Conservation (phyloP, 1,284 basidiomycete species). For the Cryptococcus sp. region DNA sequence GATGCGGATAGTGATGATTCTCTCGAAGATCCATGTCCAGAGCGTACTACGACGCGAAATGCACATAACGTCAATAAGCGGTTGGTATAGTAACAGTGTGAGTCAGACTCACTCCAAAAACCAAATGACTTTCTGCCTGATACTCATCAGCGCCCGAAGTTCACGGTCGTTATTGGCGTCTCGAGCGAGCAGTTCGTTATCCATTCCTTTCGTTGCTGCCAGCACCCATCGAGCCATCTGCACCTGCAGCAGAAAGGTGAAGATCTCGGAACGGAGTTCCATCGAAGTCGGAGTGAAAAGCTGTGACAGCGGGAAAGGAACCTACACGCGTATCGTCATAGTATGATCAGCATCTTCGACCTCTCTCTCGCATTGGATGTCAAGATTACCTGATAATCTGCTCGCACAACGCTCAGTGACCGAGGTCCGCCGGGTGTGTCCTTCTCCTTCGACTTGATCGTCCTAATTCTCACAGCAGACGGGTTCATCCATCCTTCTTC, state of each 20-base stretch:
- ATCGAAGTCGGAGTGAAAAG: slow-evolving; percentile 67
- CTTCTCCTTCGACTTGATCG: slow-evolving; percentile 53
- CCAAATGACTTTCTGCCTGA: slow-evolving; percentile 75
- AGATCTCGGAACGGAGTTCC: slow-evolving; percentile 67
- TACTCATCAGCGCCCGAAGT: slow-evolving; percentile 68
- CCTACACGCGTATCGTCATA: slow-evolving; percentile 19
- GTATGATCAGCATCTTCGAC: neutral
- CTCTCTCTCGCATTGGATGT: too few species aligned
- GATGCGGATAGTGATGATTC: slow-evolving; percentile 57
- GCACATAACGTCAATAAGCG: neutral
- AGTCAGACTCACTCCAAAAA: slow-evolving; percentile 70
- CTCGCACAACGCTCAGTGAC: slow-evolving; percentile 10
- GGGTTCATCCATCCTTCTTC: slow-evolving; percentile 65
- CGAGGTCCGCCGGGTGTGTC: slow-evolving; percentile 37
- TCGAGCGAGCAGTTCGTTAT: slow-evolving; percentile 8
- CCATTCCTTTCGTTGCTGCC: slow-evolving; percentile 13
- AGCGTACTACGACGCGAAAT: slow-evolving; percentile 59
- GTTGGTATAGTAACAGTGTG: neutral
- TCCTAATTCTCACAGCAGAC: slow-evolving; percentile 71
- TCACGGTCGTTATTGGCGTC: slow-evolving; percentile 45
- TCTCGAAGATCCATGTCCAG: slow-evolving; percentile 69
- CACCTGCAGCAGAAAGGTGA: slow-evolving; percentile 75
- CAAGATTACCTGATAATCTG: slow-evolving; percentile 22
- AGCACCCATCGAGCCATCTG: slow-evolving; percentile 66
- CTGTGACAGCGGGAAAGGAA: slow-evolving; percentile 77